Evolutionary conservation across 768 basidiomycete genomes (phyloP).

Genomic region (Lactarius quietus): DNA sequence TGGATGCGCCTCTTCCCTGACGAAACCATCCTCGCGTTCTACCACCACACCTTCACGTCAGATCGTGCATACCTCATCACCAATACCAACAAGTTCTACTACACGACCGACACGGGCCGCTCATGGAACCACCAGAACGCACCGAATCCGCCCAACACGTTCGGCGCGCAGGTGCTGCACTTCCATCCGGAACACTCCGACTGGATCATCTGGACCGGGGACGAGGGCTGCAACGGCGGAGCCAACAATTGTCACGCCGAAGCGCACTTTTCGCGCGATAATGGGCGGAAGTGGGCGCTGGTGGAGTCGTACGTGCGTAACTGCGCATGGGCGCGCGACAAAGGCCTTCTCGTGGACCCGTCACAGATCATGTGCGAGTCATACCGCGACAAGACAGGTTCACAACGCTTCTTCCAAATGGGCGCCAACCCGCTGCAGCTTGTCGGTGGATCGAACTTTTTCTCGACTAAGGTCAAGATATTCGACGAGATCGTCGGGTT

Average conservation of each 20-base stretch:
- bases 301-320: conserved; percentile 86
- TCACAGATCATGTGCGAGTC: conserved; percentile 92
- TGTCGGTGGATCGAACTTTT: conserved; percentile 74
- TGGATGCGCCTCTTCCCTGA: conserved; percentile 68
- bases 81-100: conserved; percentile 53
- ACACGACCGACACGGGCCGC: conserved; percentile 80
- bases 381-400: conserved; percentile 76
- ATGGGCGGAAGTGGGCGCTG: conserved; percentile 72
- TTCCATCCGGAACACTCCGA: conserved; percentile 84
- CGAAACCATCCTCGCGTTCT: conserved; percentile 74
- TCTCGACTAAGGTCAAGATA: conserved; percentile 61
- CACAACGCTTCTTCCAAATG: conserved; percentile 55
- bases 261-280: conserved; percentile 68
- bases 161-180: conserved; percentile 69
- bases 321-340: conserved; percentile 90
- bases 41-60: conserved; percentile 73
- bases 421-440: conserved; percentile 69
- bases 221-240: conserved; percentile 53
- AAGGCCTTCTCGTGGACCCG: conserved; percentile 72
- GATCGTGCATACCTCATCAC: conserved; percentile 94
- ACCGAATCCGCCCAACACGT: conserved; percentile 73
- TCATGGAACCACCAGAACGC: conserved; percentile 58
- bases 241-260: conserved; percentile 62
- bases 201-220: conserved; percentile 85
- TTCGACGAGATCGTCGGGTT: conserved; percentile 92